Base-by-base conservation (phyloP, 495 filamentous ascomycete genomes). In the Xylaria telfairii region DNA sequence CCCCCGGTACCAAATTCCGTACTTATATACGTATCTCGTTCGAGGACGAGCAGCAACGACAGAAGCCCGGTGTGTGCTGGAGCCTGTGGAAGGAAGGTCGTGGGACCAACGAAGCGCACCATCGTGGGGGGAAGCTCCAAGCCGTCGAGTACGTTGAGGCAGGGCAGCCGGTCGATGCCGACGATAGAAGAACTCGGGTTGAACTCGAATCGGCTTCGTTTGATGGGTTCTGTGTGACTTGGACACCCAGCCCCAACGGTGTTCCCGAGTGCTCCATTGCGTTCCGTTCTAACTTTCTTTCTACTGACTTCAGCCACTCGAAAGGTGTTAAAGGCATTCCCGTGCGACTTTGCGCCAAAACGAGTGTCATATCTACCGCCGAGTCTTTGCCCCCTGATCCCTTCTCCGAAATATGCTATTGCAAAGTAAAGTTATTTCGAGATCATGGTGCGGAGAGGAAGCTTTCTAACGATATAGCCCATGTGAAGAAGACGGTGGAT, bases 311-410 rank as follows among this genome's bases (percentile, higher is more conserved):
- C 77, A 98, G 94, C 77, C 94, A 97, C 75, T 98, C 96, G 8
- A 98, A 99, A 73, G 96, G 96, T 37, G 95, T 99, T 37, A 98
- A 98, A 78, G 96, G 96, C 21, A 96, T 97, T 67, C 93, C 95
- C 0, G 94, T 99, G 15, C 82, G 96, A 51, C 85, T 99, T 5
- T 98, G 95, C 77, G 89, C 94, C 5, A 97, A 98, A 79, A 98
- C 95, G 0, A 91, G 94, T 60, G 77, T 88, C 19, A 72, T 92
- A 0, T 79, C 87, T 28, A 80, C 86, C 3, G 78, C 80, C 39
- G 83, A 84, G 5, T 82, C 81, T 37, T 78, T 86, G 3, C 75
- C 81, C 8, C 76, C 81, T 4, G 77, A 80, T 8, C 77, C 80
- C 19, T 68, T 77, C 9, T 75, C 88, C 1, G 68, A 99, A 80